Conservation (phyloP, 768 basidiomycete genomes). For the Hericium rajendrae region DNA sequence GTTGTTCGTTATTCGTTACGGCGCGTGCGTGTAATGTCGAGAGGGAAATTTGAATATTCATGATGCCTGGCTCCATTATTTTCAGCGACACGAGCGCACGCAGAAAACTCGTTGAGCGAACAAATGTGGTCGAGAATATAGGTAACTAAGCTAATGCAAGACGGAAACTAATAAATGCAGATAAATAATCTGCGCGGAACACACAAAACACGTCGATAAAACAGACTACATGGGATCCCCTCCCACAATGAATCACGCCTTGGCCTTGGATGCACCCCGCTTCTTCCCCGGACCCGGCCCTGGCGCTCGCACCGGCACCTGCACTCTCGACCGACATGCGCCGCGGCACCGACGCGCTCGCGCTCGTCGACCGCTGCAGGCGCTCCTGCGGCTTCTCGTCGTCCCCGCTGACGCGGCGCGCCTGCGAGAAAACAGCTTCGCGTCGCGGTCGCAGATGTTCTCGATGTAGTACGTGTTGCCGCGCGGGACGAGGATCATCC, state of each 20-base stretch:
- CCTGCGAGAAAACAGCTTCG: conserved; percentile 89
- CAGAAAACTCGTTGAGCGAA: no score
- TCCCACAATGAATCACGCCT: no score
- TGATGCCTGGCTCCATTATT: background rate
- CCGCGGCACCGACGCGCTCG: conserved; percentile 5
- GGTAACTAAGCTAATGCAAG: no score
- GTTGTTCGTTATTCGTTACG: background rate
- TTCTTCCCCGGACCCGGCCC: background rate
- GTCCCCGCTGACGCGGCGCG: conserved; percentile 38
- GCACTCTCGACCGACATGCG: conserved; percentile 9
- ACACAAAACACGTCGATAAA: no score
- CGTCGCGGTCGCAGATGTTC: conserved; percentile 75
- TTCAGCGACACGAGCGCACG: background rate
- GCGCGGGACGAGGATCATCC: conserved; percentile 85
- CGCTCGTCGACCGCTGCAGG: conserved; percentile 7
- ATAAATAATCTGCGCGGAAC: no score
- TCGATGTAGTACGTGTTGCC: conserved; percentile 92
- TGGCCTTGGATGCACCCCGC: conserved; percentile 1
- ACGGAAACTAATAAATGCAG: no score
- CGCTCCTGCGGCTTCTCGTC: conserved; percentile 16
- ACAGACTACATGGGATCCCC: no score
- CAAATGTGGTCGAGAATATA: no score
- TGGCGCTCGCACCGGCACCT: no score
- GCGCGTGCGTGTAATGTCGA: background rate
- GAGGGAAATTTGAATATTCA: background rate